A percentile compares a stretch with the other conserved stretches of the same genome.
phyloP scores from a whole-genome alignment of 495 filamentous ascomycete genomes.

The Hypomontagnella submonticulosa region DNA sequence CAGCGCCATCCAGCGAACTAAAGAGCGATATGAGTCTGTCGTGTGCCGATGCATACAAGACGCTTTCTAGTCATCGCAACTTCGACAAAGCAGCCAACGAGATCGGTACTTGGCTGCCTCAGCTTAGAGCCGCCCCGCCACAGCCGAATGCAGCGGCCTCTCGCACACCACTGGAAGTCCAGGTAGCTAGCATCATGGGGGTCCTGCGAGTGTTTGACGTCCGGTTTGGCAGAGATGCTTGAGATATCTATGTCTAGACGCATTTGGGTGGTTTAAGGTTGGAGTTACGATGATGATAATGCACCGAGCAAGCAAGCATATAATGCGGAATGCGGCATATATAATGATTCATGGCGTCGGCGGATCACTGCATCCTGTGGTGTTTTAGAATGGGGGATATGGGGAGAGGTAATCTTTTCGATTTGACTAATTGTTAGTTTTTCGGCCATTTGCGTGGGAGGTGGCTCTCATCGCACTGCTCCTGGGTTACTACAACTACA shows the following conservation, averaged over 20 bases:
- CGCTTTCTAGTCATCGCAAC: constrained; percentile 80
- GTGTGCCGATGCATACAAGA: constrained; percentile 85
- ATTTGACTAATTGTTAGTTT: constrained; percentile 2
- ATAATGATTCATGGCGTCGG: constrained; percentile 29
- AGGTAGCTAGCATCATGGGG: constrained; percentile 87
- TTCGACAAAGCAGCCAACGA: constrained; percentile 82
- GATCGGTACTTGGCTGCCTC: constrained; percentile 77
- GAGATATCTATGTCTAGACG: constrained; percentile 4
- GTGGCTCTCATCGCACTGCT: constrained; percentile 18
- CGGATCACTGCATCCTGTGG: constrained; percentile 30
- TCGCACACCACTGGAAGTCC: constrained; percentile 78
- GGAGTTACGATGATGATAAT: constrained; percentile 3
- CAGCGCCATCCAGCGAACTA: constrained; percentile 13
- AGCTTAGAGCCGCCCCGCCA: constrained; percentile 69
- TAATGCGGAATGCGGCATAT: constrained; percentile 10
- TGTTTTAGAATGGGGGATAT: constrained; percentile 27
- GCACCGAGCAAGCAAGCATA: background rate
- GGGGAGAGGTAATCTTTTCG: background rate
- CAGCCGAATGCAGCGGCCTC: constrained; percentile 39
- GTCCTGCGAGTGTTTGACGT: constrained; percentile 86
- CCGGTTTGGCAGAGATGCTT: constrained; percentile 67
- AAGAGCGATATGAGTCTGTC: constrained; percentile 57
- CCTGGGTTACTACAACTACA: background rate
- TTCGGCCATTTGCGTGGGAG: constrained; percentile 9
- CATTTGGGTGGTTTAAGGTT: background rate